Evolutionary conservation across 2,329 filamentous ascomycete genomes (phyloP), one percentile per base, ranked within the genome.

Genomic region (Orbilia javanica): DNA sequence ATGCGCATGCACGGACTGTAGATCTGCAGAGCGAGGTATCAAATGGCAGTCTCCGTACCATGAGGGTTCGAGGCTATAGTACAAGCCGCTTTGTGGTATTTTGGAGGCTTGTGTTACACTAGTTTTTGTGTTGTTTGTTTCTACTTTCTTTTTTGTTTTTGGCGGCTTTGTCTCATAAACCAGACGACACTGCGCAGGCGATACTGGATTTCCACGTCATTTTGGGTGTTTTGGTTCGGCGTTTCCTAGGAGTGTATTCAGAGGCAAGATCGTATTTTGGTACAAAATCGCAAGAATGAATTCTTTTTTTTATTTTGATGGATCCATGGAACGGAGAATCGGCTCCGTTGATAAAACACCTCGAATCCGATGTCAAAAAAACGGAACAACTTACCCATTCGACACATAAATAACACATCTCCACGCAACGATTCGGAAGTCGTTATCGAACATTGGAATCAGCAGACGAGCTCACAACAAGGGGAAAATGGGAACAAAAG

Each of bases 51-150:
- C n/a, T n/a, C n/a, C n/a, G n/a, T n/a, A n/a, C n/a, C n/a, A n/a
- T n/a, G n/a, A n/a, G n/a, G n/a, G n/a, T n/a, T n/a, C n/a, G n/a
- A n/a, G n/a, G n/a, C n/a, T n/a, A n/a, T n/a, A n/a, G n/a, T n/a
- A n/a, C n/a, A n/a, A n/a, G n/a, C n/a, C n/a, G n/a, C 27, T 34
- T 34, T 55, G 50, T 55, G 50, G 50, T 55, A 55, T 55, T 55
- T 55, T 52, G 20, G 13, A 22, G 27, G 15, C 6, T 7, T 55
- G 50, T 52, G 50, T 55, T 31, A 34, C 50, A 31, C 34, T 25
- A 55, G 4, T 18, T 52, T 55, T 34, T 55, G 50, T 55, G 50
- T 55, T 48, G n/a, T n/a, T n/a, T n/a, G n/a, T n/a, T n/a, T n/a
- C n/a, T n/a, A n/a, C n/a, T n/a, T n/a, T n/a, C n/a, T n/a, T n/a